Evolutionary conservation across 2,329 filamentous ascomycete species (phyloP), one percentile per base, ranked within the genome.

Genomic region (Colletotrichum neosansevieriae): DNA sequence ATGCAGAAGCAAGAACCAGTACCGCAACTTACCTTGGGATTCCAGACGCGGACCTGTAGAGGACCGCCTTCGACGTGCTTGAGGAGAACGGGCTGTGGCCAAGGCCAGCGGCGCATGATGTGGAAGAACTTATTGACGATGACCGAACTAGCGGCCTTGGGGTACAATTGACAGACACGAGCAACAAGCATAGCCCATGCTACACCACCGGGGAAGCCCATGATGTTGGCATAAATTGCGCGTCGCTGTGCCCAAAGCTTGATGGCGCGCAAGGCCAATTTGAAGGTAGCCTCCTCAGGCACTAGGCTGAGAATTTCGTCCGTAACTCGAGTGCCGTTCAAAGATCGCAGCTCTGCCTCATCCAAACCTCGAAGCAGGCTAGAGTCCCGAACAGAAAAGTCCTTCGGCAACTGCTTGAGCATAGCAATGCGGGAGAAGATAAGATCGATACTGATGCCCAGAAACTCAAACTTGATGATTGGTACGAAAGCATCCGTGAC

Each of bases 131-230:
- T 98, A 76, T 91, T 88, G 45, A 99, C 91, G 63, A 99, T 91
- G 24, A 94, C 92, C 1, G 94, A 93, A 17, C 93, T 92, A 9
- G 94, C 93, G 6, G 96, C 96, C 76, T 94, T 94, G 13, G 96
- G 96, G 75, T 98, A 99, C 15, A 99, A 87, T 79, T 99, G 96
- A 79, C 96, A 98, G 47, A 98, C 93, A 71, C 96, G 89, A 58
- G 96, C 96, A 32, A 98, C 94, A 75, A 99, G 87, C 92, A 99
- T 98, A 12, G 95, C 96, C 94, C 95, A 99, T 5, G 96, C 96
- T 45, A 99, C 94, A 80, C 96, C 96, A 74, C 96, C 96, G 2
- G 96, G 96, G 73, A 96, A 99, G 29, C 96, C 96, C 79, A 97
- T 94, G 71, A 98, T 94, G 75, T 98, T 98, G 71, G 94, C 94